Evolutionary conservation across 805 yeast genomes (phyloP), one percentile per base, ranked within the genome.

Genomic region (Monosporozyma solicola): DNA sequence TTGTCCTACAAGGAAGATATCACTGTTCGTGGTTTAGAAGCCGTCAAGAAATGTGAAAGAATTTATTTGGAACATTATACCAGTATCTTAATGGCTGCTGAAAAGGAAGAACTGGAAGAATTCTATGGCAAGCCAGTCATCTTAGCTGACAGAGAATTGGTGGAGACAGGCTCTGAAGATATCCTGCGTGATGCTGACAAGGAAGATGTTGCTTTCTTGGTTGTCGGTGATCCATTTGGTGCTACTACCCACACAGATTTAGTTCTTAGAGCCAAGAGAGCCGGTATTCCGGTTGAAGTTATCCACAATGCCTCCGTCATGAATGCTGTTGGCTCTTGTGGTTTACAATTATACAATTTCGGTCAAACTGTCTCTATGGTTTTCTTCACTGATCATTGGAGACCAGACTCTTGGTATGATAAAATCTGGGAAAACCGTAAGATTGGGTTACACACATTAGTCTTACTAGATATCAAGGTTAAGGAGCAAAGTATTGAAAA

Each of bases 271-370:
- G 98, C 99, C 46, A 80, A 95, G 60, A 96, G 87, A 69, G 75
- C 83, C 55, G 81, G 81, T 2, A 88, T 94, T 64, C 73, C 78
- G 50, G 87, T 87, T 46, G 95, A 87, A 65, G 79, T 86, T 41
- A 81, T 92, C 55, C 99, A 92, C 72, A 92, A 92, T 69, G 99
- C 99, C 1, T 87, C 96, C 16, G 94, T 92, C 11, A 90, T 94
- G 97, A 92, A 92, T 66, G 99, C 98, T 0, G 96, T 92, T 27
- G 99, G 99, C 20, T 95, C 97, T 1, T 90, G 97, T 73, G 99
- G 99, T 24, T 77, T 94, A 59, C 99, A 92, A 70, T 75, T 92
- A 54, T 92, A 92, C 71, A 90, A 85, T 61, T 92, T 91, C 71
- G 99, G 99, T 9, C 98, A 94, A 72, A 90, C 98, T 10, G 92